phyloP scores from a whole-genome alignment of 2,329 filamentous ascomycete species.

The Dactylella cylindrospora region DNA sequence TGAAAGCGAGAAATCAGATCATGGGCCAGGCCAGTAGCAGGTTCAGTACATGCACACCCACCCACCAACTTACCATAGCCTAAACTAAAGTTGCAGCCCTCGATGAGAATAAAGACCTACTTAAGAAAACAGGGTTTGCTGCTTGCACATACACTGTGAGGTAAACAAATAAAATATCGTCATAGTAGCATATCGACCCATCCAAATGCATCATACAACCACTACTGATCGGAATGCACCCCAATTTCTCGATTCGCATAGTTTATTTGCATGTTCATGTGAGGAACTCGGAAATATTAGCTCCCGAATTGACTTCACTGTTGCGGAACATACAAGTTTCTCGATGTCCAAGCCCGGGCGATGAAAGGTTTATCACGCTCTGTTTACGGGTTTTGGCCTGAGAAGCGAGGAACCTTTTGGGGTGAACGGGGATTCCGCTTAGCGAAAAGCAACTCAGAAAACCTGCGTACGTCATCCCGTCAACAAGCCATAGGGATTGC shows the following conservation, averaged over 20 bases:
- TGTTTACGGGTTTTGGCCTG: slow-evolving; percentile 3
- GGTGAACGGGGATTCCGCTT: not conserved
- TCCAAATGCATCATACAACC: not conserved
- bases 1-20: not conserved
- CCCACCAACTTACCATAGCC: too few relatives aligned
- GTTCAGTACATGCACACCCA: too few relatives aligned
- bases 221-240: not conserved
- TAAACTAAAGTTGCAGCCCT: not conserved
- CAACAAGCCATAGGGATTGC: too few relatives aligned
- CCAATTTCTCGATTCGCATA: not conserved
- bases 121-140: slow-evolving; percentile 35
- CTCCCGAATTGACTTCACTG: not conserved
- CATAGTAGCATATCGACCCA: slow-evolving; percentile 12
- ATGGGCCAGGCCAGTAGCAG: too few relatives aligned
- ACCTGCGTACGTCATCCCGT: slow-evolving; percentile 28
- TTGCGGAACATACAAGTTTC: not conserved
- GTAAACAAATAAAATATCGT: slow-evolving; percentile 19
- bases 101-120: not conserved
- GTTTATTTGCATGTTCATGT: not conserved
- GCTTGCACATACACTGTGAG: not conserved
- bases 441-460: slow-evolving; percentile 5
- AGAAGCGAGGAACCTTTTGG: slow-evolving; percentile 1
- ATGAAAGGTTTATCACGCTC: not conserved
- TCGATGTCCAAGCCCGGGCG: not conserved
- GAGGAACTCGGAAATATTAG: too few relatives aligned